Evolutionary conservation across 768 basidiomycete species (phyloP).

Genomic region (Tulasnella sp.): DNA sequence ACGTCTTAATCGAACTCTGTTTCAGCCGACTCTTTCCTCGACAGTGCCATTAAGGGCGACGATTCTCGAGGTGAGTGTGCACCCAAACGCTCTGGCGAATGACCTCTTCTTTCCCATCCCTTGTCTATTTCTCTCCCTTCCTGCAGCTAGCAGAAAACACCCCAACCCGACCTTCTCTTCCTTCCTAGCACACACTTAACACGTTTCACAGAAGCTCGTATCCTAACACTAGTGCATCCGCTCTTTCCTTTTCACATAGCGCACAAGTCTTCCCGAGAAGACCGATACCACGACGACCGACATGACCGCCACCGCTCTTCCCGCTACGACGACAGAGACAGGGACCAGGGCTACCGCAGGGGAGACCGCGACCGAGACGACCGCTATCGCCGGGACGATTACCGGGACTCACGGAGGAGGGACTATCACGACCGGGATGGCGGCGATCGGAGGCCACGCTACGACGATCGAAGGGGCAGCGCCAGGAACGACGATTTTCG

Average conservation of each 20-base stretch:
- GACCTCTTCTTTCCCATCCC: not conserved
- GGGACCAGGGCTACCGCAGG: conserved; percentile 4
- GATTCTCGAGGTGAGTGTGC: not conserved
- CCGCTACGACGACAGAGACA: conserved; percentile 23
- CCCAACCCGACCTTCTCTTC: not conserved
- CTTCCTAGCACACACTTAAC: not conserved
- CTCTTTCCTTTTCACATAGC: not conserved
- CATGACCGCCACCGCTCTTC: conserved; percentile 34
- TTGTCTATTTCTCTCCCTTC: not conserved
- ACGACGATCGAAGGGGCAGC: conserved; percentile 31
- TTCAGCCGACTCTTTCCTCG: not conserved
- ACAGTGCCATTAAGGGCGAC: not conserved
- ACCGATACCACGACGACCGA: conserved; percentile 6
- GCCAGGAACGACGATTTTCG: conserved; percentile 27
- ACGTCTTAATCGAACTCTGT: conserved; percentile 36
- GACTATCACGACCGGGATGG: conserved; percentile 15
- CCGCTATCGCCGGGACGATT: conserved; percentile 43
- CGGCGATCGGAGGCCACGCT: conserved; percentile 14
- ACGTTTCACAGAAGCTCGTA: not conserved
- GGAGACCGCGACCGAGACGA: conserved; percentile 25
- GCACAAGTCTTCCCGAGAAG: not conserved
- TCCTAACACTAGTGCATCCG: not conserved
- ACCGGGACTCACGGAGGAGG: conserved; percentile 3
- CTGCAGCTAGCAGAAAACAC: not conserved
- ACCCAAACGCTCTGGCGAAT: not conserved